Conservation (phyloP, 106 monocot genomes). For the Vanilla planifolia region DNA sequence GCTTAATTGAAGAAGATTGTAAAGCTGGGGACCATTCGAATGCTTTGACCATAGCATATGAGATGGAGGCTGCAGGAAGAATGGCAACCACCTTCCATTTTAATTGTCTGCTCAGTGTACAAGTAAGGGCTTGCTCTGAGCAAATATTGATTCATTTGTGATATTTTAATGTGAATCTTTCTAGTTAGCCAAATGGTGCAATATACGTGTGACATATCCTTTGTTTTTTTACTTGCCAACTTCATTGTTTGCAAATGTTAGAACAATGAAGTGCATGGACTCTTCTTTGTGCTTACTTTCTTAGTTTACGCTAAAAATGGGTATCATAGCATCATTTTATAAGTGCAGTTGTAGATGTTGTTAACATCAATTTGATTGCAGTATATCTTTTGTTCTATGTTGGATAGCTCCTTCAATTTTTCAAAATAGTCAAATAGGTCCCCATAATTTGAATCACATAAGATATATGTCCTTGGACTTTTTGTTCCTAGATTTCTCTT, state of each 20-base stretch:
- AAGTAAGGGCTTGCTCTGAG: slow-evolving; percentile 35
- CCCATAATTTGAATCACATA: too few species aligned
- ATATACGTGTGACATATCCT: neutral
- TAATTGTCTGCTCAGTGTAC: slow-evolving; percentile 95
- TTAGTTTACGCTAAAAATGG: too few species aligned
- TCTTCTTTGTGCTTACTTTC: too few species aligned
- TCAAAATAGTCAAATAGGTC: too few species aligned
- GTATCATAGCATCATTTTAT: too few species aligned
- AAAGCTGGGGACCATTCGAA: slow-evolving; percentile 97
- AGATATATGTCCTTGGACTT: too few species aligned
- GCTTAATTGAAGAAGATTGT: slow-evolving; percentile 90
- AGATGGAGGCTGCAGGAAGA: slow-evolving; percentile 98
- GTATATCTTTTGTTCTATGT: too few species aligned
- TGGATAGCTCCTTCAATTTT: too few species aligned
- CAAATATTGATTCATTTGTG: neutral
- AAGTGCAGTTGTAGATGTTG: too few species aligned
- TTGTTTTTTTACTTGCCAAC: neutral
- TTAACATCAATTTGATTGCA: too few species aligned
- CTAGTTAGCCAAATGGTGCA: neutral
- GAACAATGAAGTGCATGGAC: neutral
- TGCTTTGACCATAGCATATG: slow-evolving; percentile 96
- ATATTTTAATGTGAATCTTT: neutral
- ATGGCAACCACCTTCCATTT: slow-evolving; percentile 99
- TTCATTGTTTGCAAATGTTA: neutral
- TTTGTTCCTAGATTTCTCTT: too few species aligned